These are phyloP conservation scores for Plantago lanceolata DNA, from an alignment of 305 asterid genomes.

Conservation along the genomic window DNA sequence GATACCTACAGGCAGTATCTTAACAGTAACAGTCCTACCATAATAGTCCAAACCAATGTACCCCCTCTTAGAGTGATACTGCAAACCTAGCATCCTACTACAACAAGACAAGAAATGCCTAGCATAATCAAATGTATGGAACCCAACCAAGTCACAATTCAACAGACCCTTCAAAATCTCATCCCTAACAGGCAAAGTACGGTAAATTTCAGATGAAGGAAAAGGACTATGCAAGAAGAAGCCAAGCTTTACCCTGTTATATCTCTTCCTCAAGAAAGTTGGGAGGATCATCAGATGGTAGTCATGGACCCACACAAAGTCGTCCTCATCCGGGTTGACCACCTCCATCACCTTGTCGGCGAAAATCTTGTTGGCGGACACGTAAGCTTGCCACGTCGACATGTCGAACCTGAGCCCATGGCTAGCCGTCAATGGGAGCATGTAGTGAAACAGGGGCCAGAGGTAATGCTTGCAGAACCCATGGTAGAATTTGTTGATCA, in stretches of 20 bases:
- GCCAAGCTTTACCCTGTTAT: conserved; percentile 55
- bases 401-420: conserved; percentile 71
- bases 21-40: conserved; percentile 74
- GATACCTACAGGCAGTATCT: conserved; percentile 70
- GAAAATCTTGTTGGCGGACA: conserved; percentile 66
- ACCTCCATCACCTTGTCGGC: conserved; percentile 85
- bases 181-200: too few species aligned
- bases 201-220: conserved; percentile 78
- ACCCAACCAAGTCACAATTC: conserved; percentile 81
- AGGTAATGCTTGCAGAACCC: conserved; percentile 82
- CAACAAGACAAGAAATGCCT: conserved; percentile 86
- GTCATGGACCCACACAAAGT: conserved; percentile 79
- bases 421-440: conserved; percentile 61
- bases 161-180: conserved; percentile 72
- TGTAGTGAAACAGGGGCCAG: conserved; percentile 83
- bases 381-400: conserved; percentile 65
- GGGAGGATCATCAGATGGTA: conserved; percentile 81
- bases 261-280: conserved; percentile 68
- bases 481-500: conserved; percentile 59
- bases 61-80: conserved; percentile 80
- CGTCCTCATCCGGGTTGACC: conserved; percentile 67
- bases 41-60: conserved; percentile 75
- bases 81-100: conserved; percentile 83
- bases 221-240: conserved; percentile 73
- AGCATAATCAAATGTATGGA: conserved; percentile 86